Percentiles rank a stretch among this genome's conserved stretches.
Conservation (phyloP, 176 grass and related monocot species). For the Typha latifolia region DNA sequence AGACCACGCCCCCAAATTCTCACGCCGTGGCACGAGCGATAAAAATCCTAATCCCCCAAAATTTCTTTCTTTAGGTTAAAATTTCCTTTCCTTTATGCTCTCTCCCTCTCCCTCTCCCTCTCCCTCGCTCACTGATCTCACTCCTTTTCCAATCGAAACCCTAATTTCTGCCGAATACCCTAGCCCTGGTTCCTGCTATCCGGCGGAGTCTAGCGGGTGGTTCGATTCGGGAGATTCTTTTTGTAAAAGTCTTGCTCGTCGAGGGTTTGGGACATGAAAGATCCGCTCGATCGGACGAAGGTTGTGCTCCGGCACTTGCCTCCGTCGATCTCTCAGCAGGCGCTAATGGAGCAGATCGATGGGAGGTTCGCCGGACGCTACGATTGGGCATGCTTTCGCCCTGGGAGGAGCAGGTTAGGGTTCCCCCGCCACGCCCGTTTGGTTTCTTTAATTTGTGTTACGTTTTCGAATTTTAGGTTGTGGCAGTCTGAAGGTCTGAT, state of each 20-base stretch:
- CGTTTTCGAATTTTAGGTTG: too few species aligned
- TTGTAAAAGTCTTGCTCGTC: neutral
- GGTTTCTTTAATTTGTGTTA: neutral
- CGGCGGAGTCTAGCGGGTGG: neutral
- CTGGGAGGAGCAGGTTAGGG: conserved; percentile 67
- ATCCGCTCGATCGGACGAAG: conserved; percentile 68
- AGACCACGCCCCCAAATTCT: too few species aligned
- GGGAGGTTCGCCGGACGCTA: conserved; percentile 74
- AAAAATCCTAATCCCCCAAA: too few species aligned
- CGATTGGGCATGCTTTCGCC: conserved; percentile 71
- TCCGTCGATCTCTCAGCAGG: conserved; percentile 59
- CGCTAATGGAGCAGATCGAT: conserved; percentile 88
- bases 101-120: too few species aligned
- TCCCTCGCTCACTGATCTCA: too few species aligned
- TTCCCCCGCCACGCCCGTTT: neutral
- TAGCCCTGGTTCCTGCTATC: too few species aligned
- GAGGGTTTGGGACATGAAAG: conserved; percentile 46
- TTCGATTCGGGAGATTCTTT: neutral
- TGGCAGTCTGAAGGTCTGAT: too few species aligned
- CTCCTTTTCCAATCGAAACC: too few species aligned
- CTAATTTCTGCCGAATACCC: too few species aligned
- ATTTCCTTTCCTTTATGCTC: too few species aligned
- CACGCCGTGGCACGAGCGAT: too few species aligned
- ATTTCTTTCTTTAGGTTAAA: too few species aligned
- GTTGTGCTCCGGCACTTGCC: conserved; percentile 85